A percentile compares a stretch with the other conserved stretches of the same genome.
phyloP scores from a whole-genome alignment of 441 rosid genomes.

The Geranium incanum region DNA sequence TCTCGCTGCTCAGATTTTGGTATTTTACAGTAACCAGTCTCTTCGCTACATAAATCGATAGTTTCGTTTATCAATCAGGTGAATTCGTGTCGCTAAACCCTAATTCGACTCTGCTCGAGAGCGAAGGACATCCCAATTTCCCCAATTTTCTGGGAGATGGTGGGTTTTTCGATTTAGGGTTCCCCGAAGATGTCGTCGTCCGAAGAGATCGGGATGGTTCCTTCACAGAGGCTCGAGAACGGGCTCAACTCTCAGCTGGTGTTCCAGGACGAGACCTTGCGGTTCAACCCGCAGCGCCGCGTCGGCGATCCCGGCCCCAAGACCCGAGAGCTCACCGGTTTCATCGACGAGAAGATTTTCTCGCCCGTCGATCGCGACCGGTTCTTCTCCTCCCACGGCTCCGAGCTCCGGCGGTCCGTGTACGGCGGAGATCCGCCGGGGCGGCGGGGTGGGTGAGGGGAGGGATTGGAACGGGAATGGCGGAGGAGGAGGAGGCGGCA shows the following conservation, averaged over 20 bases:
- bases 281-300: conserved; percentile 24
- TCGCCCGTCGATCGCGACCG: conserved; percentile 31
- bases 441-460: too few relatives aligned
- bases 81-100: not conserved
- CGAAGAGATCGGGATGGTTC: conserved; percentile 29
- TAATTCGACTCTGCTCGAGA: not conserved
- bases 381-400: conserved; percentile 28
- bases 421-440: conserved; percentile 17
- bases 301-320: conserved; percentile 30
- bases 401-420: conserved; percentile 29
- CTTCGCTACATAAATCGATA: not conserved
- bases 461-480: conserved; percentile 38
- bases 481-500: conserved; percentile 13
- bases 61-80: not conserved
- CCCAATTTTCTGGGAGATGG: not conserved
- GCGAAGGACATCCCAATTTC: not conserved
- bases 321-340: conserved; percentile 45
- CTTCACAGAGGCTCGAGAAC: conserved; percentile 24
- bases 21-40: not conserved
- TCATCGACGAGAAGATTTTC: conserved; percentile 49
- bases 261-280: conserved; percentile 44
- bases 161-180: not conserved
- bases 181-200: conserved; percentile 26
- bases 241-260: conserved; percentile 40
- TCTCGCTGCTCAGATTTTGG: not conserved